Evolutionary conservation across 495 filamentous ascomycete genomes (phyloP).

Genomic region (Aspergillus affinis): DNA sequence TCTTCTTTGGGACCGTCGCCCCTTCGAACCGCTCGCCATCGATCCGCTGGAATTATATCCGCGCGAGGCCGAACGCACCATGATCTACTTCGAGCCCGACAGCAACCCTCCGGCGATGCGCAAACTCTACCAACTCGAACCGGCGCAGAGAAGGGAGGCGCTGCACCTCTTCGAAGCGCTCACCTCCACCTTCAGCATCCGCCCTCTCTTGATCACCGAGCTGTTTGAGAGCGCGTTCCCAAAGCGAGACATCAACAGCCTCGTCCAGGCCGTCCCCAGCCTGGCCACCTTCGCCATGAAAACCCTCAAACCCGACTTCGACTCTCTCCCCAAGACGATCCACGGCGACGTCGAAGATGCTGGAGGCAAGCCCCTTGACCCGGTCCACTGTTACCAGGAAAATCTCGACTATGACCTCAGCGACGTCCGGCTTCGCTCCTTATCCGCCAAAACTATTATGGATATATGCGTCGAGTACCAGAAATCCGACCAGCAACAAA

Average conservation of each 20-base stretch:
- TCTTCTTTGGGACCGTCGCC: constrained; percentile 64
- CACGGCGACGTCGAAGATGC: not conserved
- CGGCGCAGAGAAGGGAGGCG: constrained; percentile 10
- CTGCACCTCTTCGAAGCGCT: constrained; percentile 26
- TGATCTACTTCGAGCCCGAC: constrained; percentile 43
- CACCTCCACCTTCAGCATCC: constrained; percentile 23
- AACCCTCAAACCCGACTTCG: constrained; percentile 32
- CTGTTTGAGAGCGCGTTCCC: constrained; percentile 31
- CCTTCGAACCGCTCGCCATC: constrained; percentile 54
- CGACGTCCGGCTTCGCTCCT: constrained; percentile 23
- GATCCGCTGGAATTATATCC: constrained; percentile 58
- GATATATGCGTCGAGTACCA: constrained; percentile 36
- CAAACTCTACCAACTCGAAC: constrained; percentile 17
- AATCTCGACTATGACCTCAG: constrained; percentile 41
- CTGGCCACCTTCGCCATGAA: constrained; percentile 31
- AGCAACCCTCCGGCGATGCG: constrained; percentile 19
- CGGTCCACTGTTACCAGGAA: constrained; percentile 29
- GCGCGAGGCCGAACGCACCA: constrained; percentile 15
- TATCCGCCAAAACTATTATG: constrained; percentile 27
- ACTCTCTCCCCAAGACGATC: constrained; percentile 21
- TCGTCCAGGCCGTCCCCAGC: constrained; percentile 34
- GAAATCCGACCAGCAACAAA: constrained; percentile 16
- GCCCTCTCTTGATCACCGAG: constrained; percentile 25
- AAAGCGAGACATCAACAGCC: constrained; percentile 23
- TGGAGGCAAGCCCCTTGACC: constrained; percentile 12